These are phyloP conservation scores for Wickerhamomyces xylosicus DNA, from an alignment of 805 yeast genomes.

Conservation along the genomic window DNA sequence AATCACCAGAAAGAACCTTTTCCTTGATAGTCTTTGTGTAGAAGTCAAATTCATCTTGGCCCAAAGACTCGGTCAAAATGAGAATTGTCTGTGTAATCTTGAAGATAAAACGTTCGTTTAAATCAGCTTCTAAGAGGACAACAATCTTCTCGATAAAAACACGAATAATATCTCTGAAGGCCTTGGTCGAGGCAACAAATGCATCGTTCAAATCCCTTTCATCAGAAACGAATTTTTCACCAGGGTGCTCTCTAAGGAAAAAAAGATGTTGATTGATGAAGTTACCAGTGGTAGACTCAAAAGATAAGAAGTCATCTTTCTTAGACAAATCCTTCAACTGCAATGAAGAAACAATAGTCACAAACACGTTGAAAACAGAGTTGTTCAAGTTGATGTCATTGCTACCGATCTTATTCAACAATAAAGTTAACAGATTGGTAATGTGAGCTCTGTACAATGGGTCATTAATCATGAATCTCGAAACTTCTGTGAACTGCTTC, in stretches of 20 bases:
- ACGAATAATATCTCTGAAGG: conserved; percentile 51
- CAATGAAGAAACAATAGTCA: conserved; percentile 57
- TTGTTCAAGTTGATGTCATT: conserved; percentile 74
- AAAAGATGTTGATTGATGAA: conserved; percentile 59
- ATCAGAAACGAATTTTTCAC: conserved; percentile 29
- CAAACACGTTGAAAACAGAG: conserved; percentile 57
- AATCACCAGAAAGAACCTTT: conserved; percentile 40
- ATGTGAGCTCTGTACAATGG: conserved; percentile 69
- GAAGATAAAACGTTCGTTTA: conserved; percentile 24
- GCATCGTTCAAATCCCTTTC: conserved; percentile 41
- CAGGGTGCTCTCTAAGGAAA: conserved; percentile 27
- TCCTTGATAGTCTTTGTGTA: conserved; percentile 29
- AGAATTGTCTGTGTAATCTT: conserved; percentile 35
- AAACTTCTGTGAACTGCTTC: conserved; percentile 51
- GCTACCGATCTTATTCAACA: conserved; percentile 76
- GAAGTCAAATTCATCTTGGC: conserved; percentile 40
- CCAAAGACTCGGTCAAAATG: conserved; percentile 45
- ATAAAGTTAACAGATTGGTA: conserved; percentile 58
- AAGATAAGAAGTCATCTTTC: conserved; percentile 28
- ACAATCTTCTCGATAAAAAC: conserved; percentile 50
- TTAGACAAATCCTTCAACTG: conserved; percentile 54
- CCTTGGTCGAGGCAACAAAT: conserved; percentile 60
- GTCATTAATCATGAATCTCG: conserved; percentile 53
- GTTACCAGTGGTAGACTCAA: conserved; percentile 32
- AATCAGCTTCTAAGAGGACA: conserved; percentile 45